Percentiles rank a stretch among this genome's conserved stretches.
Evolutionary conservation across 2,329 filamentous ascomycete species (phyloP).

Genomic region (Tolypocladium amazonense): DNA sequence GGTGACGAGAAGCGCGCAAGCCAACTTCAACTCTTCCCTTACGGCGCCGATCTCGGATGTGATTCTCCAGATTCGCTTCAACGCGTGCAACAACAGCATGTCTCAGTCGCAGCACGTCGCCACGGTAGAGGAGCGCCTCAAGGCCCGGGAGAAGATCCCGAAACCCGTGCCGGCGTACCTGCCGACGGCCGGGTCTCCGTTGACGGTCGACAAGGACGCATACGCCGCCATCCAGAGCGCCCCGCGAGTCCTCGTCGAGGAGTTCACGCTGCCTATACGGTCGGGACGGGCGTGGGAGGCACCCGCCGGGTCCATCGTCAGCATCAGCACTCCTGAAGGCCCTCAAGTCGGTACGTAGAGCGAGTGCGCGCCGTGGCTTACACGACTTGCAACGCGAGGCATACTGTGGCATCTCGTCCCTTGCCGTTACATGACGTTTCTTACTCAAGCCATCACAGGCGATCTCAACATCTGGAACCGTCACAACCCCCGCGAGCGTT

Average conservation of each 20-base stretch:
- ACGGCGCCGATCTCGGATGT: background rate
- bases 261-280: constrained; percentile 60
- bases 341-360: constrained; percentile 54
- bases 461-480: constrained; percentile 77
- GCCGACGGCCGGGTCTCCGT: constrained; percentile 28
- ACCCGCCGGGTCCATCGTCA: constrained; percentile 55
- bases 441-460: constrained; percentile 26
- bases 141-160: constrained; percentile 31
- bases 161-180: constrained; percentile 40
- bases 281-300: constrained; percentile 66
- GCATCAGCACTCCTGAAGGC: constrained; percentile 65
- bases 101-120: constrained; percentile 2
- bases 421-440: too few relatives aligned
- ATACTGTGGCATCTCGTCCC: background rate
- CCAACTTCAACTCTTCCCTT: background rate
- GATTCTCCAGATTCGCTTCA: background rate
- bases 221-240: constrained; percentile 53
- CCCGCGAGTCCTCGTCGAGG: constrained; percentile 27
- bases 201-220: constrained; percentile 30
- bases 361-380: background rate
- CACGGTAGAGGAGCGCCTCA: constrained; percentile 24
- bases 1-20: background rate
- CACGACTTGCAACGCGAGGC: background rate
- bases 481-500: constrained; percentile 65
- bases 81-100: constrained; percentile 2